Evolutionary conservation across 2,329 filamentous ascomycete species (phyloP).

Genomic region (Sporothrix variecibatus): DNA sequence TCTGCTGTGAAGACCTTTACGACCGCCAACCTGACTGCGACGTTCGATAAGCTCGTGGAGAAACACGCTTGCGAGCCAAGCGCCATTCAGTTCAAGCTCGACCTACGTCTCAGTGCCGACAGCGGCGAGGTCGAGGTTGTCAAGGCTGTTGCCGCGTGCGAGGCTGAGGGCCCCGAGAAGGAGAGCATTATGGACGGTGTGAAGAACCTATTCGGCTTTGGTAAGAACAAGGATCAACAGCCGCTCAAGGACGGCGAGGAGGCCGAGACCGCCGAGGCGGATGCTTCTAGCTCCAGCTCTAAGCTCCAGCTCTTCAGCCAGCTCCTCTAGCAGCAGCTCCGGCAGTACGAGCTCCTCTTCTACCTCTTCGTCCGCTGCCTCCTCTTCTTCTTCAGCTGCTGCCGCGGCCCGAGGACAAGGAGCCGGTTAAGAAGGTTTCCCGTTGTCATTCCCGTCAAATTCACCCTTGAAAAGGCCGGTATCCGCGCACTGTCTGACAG

Average conservation of each 20-base stretch:
- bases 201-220: conserved; percentile 95
- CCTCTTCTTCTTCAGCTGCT: conserved; percentile 27
- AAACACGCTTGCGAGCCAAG: conserved; percentile 74
- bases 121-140: conserved; percentile 79
- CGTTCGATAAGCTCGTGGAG: conserved; percentile 74
- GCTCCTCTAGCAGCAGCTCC: conserved; percentile 37
- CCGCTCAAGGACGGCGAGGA: conserved; percentile 60
- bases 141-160: conserved; percentile 79
- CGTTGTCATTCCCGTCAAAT: conserved; percentile 55
- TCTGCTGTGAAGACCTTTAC: conserved; percentile 65
- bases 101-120: conserved; percentile 68
- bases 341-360: conserved; percentile 40
- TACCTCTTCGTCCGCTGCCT: conserved; percentile 21
- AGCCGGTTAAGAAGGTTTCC: conserved; percentile 62
- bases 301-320: conserved; percentile 36
- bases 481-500: conserved; percentile 51
- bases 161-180: conserved; percentile 71
- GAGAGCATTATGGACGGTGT: conserved; percentile 87
- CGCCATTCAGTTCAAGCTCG: conserved; percentile 79
- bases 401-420: background rate
- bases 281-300: conserved; percentile 39
- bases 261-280: conserved; percentile 35
- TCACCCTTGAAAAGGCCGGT: conserved; percentile 53
- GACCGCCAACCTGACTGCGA: conserved; percentile 83
- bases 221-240: conserved; percentile 76